Base-by-base conservation (phyloP, 2,329 filamentous ascomycete species). In the Immersiporthe knoxdaviesiana region DNA sequence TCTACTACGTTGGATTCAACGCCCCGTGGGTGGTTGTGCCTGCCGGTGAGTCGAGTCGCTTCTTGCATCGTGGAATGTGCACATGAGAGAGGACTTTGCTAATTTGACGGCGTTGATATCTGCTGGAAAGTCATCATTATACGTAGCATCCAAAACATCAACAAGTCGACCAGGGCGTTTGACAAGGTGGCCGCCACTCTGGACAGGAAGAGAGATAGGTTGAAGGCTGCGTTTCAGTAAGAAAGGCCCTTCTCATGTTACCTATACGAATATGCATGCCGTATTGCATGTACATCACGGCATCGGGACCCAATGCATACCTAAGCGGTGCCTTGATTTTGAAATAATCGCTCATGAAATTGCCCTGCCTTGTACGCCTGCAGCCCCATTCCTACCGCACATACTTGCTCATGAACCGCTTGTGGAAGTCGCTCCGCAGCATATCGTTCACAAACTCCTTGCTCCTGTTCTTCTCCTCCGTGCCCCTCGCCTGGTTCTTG, bases 391-490 rank as follows among this genome's bases (percentile, higher is more conserved):
- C 59, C 73, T 81, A 89, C 78, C 86, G 81, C 72, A 89, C 87
- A 73, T 89, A 89, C 76, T 88, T 89, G 80, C 80, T 84, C 96
- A 99, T 99, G 80, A 99, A 99, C 72, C 94, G 90, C 82, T 94
- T 96, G 84, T 99, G 96, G 80, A 99, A 99, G 80, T 99, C 96
- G 39, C 94, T 97, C 72, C 95, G 90, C 72, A 98, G 83, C 76
- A 97, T 85, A 81, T 98, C 92, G 78, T 99, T 99, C 80, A 99
- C 94, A 82, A 99, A 99, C 80, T 97, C 94, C 83, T 95, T 97
- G 81, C 87, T 88, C 83, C 91, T 88, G 72, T 91, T 90, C 83
- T 91, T 94, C 72, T 97, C 93, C 77, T 98, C 95, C 0, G 94
- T 97, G 11, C 95, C 96, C 70, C 96, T 88, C 44, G 95, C 96